Base-by-base conservation (phyloP, 257 asterid species). In the Rauvolfia tetraphylla region DNA sequence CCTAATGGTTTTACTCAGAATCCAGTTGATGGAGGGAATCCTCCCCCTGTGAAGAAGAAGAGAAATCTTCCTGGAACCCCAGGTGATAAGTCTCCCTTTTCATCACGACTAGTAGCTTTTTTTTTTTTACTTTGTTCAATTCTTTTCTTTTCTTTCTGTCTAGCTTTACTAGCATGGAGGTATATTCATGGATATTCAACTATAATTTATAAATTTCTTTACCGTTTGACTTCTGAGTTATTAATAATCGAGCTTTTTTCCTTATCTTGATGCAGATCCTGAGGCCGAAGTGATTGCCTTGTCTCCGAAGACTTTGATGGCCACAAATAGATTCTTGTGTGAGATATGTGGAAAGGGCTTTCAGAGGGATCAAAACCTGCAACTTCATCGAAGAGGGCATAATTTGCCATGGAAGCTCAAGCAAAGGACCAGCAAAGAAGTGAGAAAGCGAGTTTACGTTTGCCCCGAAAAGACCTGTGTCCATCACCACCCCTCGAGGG, bases 331-430 rank as follows among this genome's bases (percentile, higher is more conserved):
- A 75, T 93, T 92, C 80, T 15, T 90, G 57, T 93, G 98, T 53
- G 98, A 94, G 69, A 86, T 90, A 79, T 94, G 98, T 54, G 97
- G 97, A 3, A 94, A 94, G 88, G 98, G 98, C 72, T 94, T 94
- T 71, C 97, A 94, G 34, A 87, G 98, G 81, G 98, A 94, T 61
- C 97, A 94, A 68, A 94, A 94, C 46, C 73, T 94, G 76, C 98
- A 94, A 77, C 96, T 94, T 8, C 98, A 94, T 81, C 78, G 94
- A 36, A 88, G 98, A 75, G 98, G 98, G 0, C 98, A 94, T 72
- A 94, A 94, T 29, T 85, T 94, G 39, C 98, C 98, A 39, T 92
- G 97, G 97, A 93, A 92, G 81, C 87, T 93, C 69, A 93, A 92
- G 93, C 97, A 94, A 78, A 87, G 97, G 80, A 90, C 81, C 3